Evolutionary conservation across 2,329 filamentous ascomycete genomes (phyloP).

Genomic region (Colletotrichum orchidophilum): DNA sequence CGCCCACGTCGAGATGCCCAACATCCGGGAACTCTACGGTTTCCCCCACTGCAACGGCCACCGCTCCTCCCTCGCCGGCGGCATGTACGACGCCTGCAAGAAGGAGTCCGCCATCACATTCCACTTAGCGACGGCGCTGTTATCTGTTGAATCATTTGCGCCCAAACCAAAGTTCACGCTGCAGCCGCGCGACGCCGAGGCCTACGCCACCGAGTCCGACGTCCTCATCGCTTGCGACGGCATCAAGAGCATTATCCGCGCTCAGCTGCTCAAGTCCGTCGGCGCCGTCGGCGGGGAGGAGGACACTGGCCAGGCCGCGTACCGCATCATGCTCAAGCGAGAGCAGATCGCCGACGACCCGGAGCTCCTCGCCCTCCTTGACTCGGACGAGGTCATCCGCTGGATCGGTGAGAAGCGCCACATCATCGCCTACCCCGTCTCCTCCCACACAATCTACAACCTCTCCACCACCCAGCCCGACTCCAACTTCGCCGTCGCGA

Average conservation of each 20-base stretch:
- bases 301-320: constrained; percentile 80
- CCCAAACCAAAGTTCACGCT: constrained; percentile 69
- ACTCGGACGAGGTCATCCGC: constrained; percentile 73
- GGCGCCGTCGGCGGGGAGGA: constrained; percentile 64
- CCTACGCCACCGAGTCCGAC: constrained; percentile 63
- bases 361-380: constrained; percentile 73
- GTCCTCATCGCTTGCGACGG: constrained; percentile 65
- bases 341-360: constrained; percentile 73
- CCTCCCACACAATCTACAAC: constrained; percentile 72
- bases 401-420: constrained; percentile 82
- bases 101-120: constrained; percentile 71
- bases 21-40: constrained; percentile 74
- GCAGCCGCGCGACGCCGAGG: constrained; percentile 63
- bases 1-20: constrained; percentile 73
- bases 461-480: constrained; percentile 71
- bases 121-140: constrained; percentile 69
- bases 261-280: constrained; percentile 63
- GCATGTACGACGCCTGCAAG: constrained; percentile 76
- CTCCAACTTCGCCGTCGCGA: constrained; percentile 65
- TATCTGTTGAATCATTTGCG: constrained; percentile 66
- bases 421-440: constrained; percentile 81
- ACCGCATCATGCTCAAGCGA: constrained; percentile 79
- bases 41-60: constrained; percentile 86
- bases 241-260: constrained; percentile 61
- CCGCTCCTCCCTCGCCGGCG: constrained; percentile 74